Percentiles rank a stretch among this genome's conserved stretches.
Conservation (phyloP, 2,329 filamentous ascomycete species). For the Chaetomiaceae sp. region DNA sequence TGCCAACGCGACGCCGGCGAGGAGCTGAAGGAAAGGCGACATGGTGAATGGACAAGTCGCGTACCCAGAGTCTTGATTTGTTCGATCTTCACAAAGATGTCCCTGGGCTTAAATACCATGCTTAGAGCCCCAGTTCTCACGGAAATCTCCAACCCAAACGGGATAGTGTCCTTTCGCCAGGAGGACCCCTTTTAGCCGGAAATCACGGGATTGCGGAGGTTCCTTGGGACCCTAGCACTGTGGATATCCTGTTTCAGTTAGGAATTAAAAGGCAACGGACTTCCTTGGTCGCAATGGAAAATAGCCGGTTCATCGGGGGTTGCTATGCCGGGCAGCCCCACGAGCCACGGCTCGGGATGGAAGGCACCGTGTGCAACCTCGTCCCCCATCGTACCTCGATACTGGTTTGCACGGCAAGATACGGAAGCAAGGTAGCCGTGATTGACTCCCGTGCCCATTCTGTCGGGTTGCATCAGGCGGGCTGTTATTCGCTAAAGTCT, state of each 20-base stretch:
- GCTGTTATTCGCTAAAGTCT: too few species aligned
- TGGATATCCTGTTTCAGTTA: background rate
- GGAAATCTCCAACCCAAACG: too few species aligned
- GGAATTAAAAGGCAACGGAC: background rate
- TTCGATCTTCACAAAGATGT: too few species aligned
- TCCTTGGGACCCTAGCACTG: background rate
- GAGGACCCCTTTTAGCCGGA: conserved; percentile 14
- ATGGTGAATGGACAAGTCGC: conserved; percentile 14
- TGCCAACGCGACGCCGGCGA: conserved; percentile 13
- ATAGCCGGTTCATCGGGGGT: conserved; percentile 5
- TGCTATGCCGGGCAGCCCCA: background rate
- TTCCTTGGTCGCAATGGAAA: background rate
- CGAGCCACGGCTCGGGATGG: background rate
- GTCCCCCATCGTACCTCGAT: background rate
- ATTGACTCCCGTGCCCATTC: too few species aligned
- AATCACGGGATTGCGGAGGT: background rate
- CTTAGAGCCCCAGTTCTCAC: background rate
- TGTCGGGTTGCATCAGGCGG: too few species aligned
- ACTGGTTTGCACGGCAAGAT: too few species aligned
- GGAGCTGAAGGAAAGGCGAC: conserved; percentile 11
- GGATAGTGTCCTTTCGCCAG: too few species aligned
- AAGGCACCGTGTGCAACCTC: background rate
- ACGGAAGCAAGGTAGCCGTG: too few species aligned
- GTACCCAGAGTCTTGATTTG: too few species aligned
- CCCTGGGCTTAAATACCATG: too few species aligned